Evolutionary conservation across 164 flowering plant genomes (phyloP).

Genomic region (Sextonia rubra): DNA sequence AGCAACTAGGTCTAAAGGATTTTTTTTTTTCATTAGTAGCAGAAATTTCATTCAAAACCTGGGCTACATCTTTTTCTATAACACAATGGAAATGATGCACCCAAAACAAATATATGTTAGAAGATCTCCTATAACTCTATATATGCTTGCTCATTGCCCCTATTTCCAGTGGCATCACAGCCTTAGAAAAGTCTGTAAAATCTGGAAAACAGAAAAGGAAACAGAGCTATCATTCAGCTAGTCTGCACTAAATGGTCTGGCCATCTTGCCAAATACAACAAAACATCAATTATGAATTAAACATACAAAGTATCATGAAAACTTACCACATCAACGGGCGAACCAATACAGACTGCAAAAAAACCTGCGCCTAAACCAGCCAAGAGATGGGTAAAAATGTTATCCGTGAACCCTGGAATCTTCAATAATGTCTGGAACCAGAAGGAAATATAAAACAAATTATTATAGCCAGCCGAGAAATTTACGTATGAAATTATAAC

Average conservation of each 20-base stretch:
- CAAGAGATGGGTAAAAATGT: slow-evolving; percentile 74
- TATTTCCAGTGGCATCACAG: not conserved
- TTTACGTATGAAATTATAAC: not conserved
- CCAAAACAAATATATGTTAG: not conserved
- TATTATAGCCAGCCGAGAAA: not conserved
- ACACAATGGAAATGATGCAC: no score
- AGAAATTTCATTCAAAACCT: no score
- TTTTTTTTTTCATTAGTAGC: no score
- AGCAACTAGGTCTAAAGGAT: no score
- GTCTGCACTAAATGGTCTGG: not conserved
- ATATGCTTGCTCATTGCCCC: not conserved
- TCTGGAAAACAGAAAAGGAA: not conserved
- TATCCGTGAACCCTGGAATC: slow-evolving; percentile 87
- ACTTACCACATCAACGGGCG: slow-evolving; percentile 94
- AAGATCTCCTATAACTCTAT: not conserved
- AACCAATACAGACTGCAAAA: slow-evolving; percentile 94
- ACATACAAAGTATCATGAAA: slow-evolving; percentile 7
- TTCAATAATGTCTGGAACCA: slow-evolving; percentile 73
- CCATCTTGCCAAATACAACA: not conserved
- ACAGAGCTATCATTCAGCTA: not conserved
- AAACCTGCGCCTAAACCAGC: slow-evolving; percentile 96
- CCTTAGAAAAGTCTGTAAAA: not conserved
- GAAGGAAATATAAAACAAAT: slow-evolving; percentile 17
- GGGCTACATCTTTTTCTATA: not conserved
- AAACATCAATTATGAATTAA: not conserved